Evolutionary conservation across 176 grass and related monocot species (phyloP).

Genomic region (Calamus simplicifolius): DNA sequence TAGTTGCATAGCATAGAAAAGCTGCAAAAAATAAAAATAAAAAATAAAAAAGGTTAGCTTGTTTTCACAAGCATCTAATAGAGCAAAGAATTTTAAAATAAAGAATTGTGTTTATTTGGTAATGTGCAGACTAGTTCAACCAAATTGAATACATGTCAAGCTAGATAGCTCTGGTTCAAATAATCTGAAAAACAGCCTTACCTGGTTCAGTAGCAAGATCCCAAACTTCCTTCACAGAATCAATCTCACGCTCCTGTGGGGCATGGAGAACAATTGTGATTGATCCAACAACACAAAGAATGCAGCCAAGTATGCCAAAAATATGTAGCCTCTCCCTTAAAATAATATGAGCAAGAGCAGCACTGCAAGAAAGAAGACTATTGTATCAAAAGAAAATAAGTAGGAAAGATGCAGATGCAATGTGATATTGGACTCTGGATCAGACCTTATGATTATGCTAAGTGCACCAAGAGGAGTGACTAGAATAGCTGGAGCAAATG

Average conservation of each 20-base stretch:
- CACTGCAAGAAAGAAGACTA: constrained; percentile 29
- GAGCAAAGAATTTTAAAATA: too few relatives aligned
- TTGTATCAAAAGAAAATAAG: not conserved
- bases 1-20: constrained; percentile 69
- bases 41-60: not conserved
- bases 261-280: constrained; percentile 93
- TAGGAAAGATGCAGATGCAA: constrained; percentile 10
- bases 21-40: constrained; percentile 32
- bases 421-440: constrained; percentile 5
- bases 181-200: constrained; percentile 13
- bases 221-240: constrained; percentile 94
- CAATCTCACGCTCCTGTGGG: constrained; percentile 72
- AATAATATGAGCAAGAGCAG: constrained; percentile 81
- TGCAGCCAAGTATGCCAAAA: constrained; percentile 83
- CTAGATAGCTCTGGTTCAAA: too few relatives aligned
- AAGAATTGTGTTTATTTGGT: too few relatives aligned
- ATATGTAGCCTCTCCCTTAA: constrained; percentile 76
- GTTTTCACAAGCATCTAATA: not conserved
- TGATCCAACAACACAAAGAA: constrained; percentile 91
- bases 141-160: too few relatives aligned
- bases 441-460: constrained; percentile 96
- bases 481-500: constrained; percentile 94
- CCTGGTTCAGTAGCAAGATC: constrained; percentile 92
- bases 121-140: too few relatives aligned
- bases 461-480: constrained; percentile 95